phyloP scores from a whole-genome alignment of 192 early-diverging fungal genomes.

The Coemansia furcata region DNA sequence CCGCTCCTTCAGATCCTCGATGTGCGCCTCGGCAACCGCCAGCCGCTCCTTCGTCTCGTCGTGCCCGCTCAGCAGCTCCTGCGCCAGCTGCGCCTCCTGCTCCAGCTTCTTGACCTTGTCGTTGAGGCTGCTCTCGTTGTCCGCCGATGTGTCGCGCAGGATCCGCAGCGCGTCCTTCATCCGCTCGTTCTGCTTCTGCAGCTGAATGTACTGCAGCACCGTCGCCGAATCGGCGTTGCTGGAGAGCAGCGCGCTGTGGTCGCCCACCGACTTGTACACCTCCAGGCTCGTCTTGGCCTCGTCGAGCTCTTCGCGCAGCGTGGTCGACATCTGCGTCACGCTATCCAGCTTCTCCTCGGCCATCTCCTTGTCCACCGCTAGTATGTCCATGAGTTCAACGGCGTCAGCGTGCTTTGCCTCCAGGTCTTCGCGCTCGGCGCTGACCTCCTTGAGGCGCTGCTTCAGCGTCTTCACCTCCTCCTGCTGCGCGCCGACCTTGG shows the following conservation, averaged over 20 bases:
- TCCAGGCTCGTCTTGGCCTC: conserved; percentile 72
- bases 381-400: conserved; percentile 78
- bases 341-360: conserved; percentile 83
- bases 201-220: conserved; percentile 59
- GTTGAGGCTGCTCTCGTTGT: conserved; percentile 66
- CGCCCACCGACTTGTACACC: conserved; percentile 24
- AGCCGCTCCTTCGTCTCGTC: conserved; percentile 54
- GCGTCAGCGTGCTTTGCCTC: conserved; percentile 73
- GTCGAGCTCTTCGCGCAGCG: conserved; percentile 76
- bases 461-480: conserved; percentile 67
- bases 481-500: conserved; percentile 69
- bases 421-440: conserved; percentile 60
- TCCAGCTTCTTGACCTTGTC: conserved; percentile 67
- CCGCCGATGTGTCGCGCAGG: conserved; percentile 77
- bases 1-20: conserved; percentile 79
- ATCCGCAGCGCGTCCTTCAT: conserved; percentile 83
- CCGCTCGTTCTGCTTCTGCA: conserved; percentile 82
- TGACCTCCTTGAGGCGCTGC: conserved; percentile 56
- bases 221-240: neutral
- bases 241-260: neutral
- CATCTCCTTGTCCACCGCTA: conserved; percentile 87
- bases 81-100: conserved; percentile 61
- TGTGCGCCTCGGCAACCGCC: conserved; percentile 62
- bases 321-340: conserved; percentile 66
- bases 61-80: conserved; percentile 57